A percentile compares a stretch with the other conserved stretches of the same genome.
Evolutionary conservation across 2,329 filamentous ascomycete genomes (phyloP).

Genomic region (Botrytis fabae): DNA sequence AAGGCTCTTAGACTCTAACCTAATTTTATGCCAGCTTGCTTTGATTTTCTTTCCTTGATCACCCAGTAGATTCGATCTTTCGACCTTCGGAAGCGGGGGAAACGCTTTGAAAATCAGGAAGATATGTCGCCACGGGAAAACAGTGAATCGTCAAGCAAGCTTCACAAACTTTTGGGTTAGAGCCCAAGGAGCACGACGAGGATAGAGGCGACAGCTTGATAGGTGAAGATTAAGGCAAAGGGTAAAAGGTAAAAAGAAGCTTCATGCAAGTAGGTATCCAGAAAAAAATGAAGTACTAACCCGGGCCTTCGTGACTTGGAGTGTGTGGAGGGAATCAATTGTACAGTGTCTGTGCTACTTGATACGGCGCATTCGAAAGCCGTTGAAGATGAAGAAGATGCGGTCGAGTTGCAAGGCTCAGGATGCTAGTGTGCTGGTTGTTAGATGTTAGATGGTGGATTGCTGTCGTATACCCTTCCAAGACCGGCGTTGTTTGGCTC

Average conservation of each 20-base stretch:
- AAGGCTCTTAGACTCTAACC: not conserved
- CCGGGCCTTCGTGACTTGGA: slow-evolving; percentile 19
- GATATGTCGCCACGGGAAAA: not conserved
- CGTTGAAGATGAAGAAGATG: slow-evolving; percentile 17
- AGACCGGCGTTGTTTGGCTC: not conserved
- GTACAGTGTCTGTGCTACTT: slow-evolving; percentile 3
- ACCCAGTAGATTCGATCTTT: not conserved
- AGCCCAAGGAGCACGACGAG: not conserved
- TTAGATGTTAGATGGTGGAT: not conserved
- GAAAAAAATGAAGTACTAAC: slow-evolving; percentile 20
- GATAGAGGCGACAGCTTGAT: not conserved
- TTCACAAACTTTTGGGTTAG: not conserved
- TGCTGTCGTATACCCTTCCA: slow-evolving; percentile 16
- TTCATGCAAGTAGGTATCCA: slow-evolving; percentile 21
- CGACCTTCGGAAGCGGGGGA: not conserved
- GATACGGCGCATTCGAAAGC: slow-evolving; percentile 4
- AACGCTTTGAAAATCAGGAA: slow-evolving; percentile 2
- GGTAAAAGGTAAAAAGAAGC: not conserved
- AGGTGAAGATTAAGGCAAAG: not conserved
- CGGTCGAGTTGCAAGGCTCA: not conserved
- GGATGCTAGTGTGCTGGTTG: not conserved
- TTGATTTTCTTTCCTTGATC: not conserved
- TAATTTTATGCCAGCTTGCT: slow-evolving; percentile 8
- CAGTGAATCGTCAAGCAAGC: not conserved
- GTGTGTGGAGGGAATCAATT: not conserved